Evolutionary conservation across 2,329 filamentous ascomycete genomes (phyloP).

Genomic region (Aspergillus ochraceus): DNA sequence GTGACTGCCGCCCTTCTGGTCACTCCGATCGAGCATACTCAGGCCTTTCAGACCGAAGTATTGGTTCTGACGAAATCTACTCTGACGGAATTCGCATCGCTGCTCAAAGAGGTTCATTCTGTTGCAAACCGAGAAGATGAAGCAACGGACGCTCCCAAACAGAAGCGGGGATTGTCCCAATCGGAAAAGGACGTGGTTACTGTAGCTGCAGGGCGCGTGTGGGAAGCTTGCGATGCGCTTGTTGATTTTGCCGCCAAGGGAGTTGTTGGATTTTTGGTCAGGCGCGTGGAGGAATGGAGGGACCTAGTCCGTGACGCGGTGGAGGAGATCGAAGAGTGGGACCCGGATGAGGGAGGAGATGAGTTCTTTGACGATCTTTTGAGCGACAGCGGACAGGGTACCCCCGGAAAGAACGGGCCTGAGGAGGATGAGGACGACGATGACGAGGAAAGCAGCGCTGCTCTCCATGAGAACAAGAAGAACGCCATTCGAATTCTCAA

Average conservation of each 20-base stretch:
- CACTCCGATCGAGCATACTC: conserved; percentile 61
- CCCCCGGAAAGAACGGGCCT: conserved; percentile 16
- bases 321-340: conserved; percentile 85
- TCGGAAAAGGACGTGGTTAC: conserved; percentile 56
- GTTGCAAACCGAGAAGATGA: conserved; percentile 48
- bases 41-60: conserved; percentile 64
- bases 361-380: conserved; percentile 49
- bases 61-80: conserved; percentile 59
- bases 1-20: conserved; percentile 70
- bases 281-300: conserved; percentile 71
- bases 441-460: conserved; percentile 31
- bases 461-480: conserved; percentile 42
- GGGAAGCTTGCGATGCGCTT: conserved; percentile 78
- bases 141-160: conserved; percentile 34
- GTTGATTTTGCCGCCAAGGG: conserved; percentile 65
- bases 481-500: conserved; percentile 43
- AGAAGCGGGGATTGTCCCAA: conserved; percentile 28
- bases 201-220: conserved; percentile 72
- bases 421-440: conserved; percentile 21
- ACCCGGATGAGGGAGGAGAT: conserved; percentile 67
- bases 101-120: conserved; percentile 60
- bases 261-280: conserved; percentile 67
- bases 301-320: conserved; percentile 79
- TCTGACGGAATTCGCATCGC: conserved; percentile 60
- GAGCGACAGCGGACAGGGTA: conserved; percentile 28